Evolutionary conservation across 1,284 basidiomycete species (phyloP), one percentile per base, ranked within the genome.

Genomic region (Gomphus bonarii): DNA sequence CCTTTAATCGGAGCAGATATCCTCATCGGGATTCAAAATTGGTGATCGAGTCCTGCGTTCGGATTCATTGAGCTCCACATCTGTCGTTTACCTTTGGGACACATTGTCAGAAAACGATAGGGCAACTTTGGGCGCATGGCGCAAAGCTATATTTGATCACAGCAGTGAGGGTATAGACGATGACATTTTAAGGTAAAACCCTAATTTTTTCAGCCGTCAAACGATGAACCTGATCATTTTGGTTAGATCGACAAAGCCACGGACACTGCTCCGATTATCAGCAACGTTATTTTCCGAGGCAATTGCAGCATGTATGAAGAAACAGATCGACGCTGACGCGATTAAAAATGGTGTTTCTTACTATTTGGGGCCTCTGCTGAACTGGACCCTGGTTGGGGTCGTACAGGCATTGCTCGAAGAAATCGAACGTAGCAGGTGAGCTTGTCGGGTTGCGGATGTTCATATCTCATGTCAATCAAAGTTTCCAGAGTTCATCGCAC

Each of bases 121-220:
- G 11, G 62, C 61, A 12, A 76, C 80, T 6, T 80, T 84, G 61
- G 66, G 69, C 31, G 72, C 73, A 3, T 91, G 88, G 88, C 79
- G 76, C 60, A 88, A 87, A 64, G 82, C 85, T 0, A 71, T 90
- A 18, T 91, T 91, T 66, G 85, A 88, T 64, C 80, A 72, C 51
- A 79, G 73, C 56, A 88, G 81, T 60, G 88, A 90, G 66, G 88
- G 88, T 2, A 90, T 91, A 30, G 88, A 88, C 61, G 88, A 91
- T 64, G 80, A 78, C 9, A 85, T 90, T 57, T 72, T 91, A 18
- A 75, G 88, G 85, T 85, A 66, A 61, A 65, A 25, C 3, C 25
- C 61, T 16, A 31, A 20, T 43, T 12, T n/a, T 54, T 28, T 35
- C 11, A 28, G 4, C 16, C 48, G 4, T 40, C 1, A 9, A 18